Evolutionary conservation across 768 basidiomycete species (phyloP), one percentile per base, ranked within the genome.

Genomic region (Tylopilus plumbeoviolaceoides): DNA sequence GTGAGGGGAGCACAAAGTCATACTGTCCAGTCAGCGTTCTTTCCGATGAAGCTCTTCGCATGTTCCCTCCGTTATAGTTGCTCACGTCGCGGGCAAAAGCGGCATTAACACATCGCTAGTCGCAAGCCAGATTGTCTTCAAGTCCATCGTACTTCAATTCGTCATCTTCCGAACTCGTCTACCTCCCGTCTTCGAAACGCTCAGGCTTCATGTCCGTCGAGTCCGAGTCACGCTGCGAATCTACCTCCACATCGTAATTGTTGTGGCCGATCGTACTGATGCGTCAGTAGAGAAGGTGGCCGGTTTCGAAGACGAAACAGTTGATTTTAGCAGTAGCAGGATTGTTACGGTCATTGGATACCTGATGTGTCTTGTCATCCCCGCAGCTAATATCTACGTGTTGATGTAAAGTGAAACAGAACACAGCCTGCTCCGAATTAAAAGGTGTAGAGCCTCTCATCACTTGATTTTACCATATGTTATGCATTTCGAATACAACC

Each of bases 61-160:
- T 23, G n/a, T n/a, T n/a, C n/a, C n/a, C n/a, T n/a, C n/a, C n/a
- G 23, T 3, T 23, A 23, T 23, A 23, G 23, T 23, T 23, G 23
- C 23, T 5, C 23, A 23, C 10, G 78, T 82, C 0, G 72, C 87
- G 14, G 94, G 94, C 1, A 71, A 78, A 31, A 57, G 62, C 3
- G 94, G 93, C 4, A 77, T 95, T 55, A 80, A 86, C 63, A 71
- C 80, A 2, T 78, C 95, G 28, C 83, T 98, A n/a, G 86, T 98
- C 40, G 82, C 78, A 2, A 90, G 83, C 3, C 94, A 97, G 67
- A 94, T 95, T 48, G 76, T 85, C 33, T 78, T 98, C 28, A 30
- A 23, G 25, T 85, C 87, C 27, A 78, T 95, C 65, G 81, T 90
- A 8, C 79, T 94, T 5, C 92, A 92, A 0, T 92, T 93, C 72